Conservation (phyloP, 2,329 filamentous ascomycete genomes). For the Mycosphaerelloides madeirae region DNA sequence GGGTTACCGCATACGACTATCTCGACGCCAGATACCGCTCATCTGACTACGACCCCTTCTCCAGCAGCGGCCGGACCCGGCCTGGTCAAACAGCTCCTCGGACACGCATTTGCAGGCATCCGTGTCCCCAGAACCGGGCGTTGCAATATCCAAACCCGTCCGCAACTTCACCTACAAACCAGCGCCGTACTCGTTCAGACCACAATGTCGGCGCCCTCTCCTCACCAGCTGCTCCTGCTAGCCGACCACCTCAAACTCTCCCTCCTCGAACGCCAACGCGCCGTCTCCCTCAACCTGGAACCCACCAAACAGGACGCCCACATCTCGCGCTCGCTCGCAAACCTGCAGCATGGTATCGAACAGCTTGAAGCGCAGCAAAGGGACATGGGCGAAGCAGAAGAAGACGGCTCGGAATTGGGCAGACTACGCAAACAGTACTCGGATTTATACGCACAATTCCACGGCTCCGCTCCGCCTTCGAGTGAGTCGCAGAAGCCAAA, state of each 20-base stretch:
- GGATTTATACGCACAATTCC: constrained; percentile 76
- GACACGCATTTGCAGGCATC: too few relatives aligned
- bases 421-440: constrained; percentile 68
- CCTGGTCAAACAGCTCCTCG: too few relatives aligned
- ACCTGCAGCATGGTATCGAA: constrained; percentile 74
- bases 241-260: constrained; percentile 97
- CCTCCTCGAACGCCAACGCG: constrained; percentile 83
- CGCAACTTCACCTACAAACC: too few relatives aligned
- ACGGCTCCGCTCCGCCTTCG: constrained; percentile 53
- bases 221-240: constrained; percentile 78
- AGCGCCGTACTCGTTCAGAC: neutral
- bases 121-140: too few relatives aligned
- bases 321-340: constrained; percentile 82
- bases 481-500: constrained; percentile 58
- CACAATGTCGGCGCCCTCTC: constrained; percentile 25
- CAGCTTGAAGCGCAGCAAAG: constrained; percentile 61
- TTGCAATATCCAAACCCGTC: too few relatives aligned
- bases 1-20: too few relatives aligned
- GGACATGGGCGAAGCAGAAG: constrained; percentile 57
- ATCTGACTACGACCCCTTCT: too few relatives aligned
- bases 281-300: constrained; percentile 72
- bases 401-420: constrained; percentile 54
- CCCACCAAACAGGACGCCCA: constrained; percentile 79
- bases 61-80: too few relatives aligned
- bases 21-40: too few relatives aligned